Base-by-base conservation (phyloP, 2,329 filamentous ascomycete species). In the Cytospora leucostoma region DNA sequence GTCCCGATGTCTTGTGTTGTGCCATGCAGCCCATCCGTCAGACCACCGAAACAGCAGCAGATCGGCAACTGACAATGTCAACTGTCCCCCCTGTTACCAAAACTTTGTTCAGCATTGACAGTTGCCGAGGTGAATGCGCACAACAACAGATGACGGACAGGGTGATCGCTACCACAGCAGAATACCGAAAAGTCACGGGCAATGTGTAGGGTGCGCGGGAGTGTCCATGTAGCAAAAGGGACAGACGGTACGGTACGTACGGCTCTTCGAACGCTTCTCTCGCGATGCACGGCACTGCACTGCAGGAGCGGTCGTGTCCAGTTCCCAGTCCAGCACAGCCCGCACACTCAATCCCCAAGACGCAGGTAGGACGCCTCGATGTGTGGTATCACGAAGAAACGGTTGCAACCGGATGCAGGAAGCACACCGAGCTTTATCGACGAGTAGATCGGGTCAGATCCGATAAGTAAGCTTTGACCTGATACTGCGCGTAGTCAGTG, bases 321-420 rank as follows among this genome's bases (percentile, higher is more conserved):
- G 33, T 40, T 21, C 27, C 27, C 27, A 27, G 27, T 27, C 27
- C 34, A 33, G 49, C n/a, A 37, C 21, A 12, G 34, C 17, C 34
- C 32, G 21, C 17, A 32, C 7, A 17, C 21, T 38, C 32, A 27
- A 27, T 27, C 27, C 32, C 57, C 59, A 56, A 49, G 35, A 44
- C 47, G 38, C 15, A 32, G 44, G 34, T 53, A 50, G 52, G 40
- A 35, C n/a, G 10, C 52, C 37, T 54, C 59, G 56, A 37, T 65
- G 56, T 33, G 34, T 62, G 63, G 63, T 65, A 58, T 62, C 49
- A 65, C 60, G 19, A 52, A 37, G 44, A 38, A 38, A 17, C 49
- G 56, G 63, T 56, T 40, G 51, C 56, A 56, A 21, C 56, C 50
- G 56, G 35, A 34, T 44, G 44, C 37, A 49, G 52, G 51, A 50